Evolutionary conservation across 2,329 filamentous ascomycete species (phyloP), one percentile per base, ranked within the genome.

Genomic region (Monosporascus sp.): DNA sequence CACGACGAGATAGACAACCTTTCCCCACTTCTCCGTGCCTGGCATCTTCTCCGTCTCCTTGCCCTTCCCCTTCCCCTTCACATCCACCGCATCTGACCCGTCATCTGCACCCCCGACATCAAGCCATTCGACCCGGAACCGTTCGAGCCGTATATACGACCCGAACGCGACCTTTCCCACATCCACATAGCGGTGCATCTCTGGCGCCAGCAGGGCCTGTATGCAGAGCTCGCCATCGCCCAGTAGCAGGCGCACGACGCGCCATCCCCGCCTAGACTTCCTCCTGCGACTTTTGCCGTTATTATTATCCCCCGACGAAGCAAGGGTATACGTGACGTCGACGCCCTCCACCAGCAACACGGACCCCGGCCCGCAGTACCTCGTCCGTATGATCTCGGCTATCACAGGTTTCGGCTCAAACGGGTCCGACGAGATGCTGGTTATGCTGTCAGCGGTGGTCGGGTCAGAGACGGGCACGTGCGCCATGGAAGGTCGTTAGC

Each of bases 221-320:
- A 83, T 71, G 57, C 76, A 81, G 3, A 81, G 63, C 58, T 76
- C 70, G 1, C 79, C 78, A 56, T 83, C 80, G 38, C 79, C 75
- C 0, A 83, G 71, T 0, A 82, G 51, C 11, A 83, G 57, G 2
- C 78, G 70, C 1, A 81, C 60, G 2, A 70, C 68, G 35, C 77
- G 74, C 70, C 75, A 75, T 62, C 69, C 61, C n/a, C 43, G 43
- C 20, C 43, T 46, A 1, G 24, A 24, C 14, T 9, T 46, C 43
- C 25, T 22, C 22, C 22, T 27, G 7, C 15, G 24, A 31, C 5
- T 25, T 44, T 25, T n/a, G 41, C 2, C 2, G 2, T 20, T 41
- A 17, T 14, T 41, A 41, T 41, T 60, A 57, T 60, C 24, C 66
- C 31, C 31, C 31, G 31, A 35, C 31, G 31, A 67, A 14, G 49